phyloP scores from a whole-genome alignment of 2,329 filamentous ascomycete genomes.

The Claviceps fusiformis region DNA sequence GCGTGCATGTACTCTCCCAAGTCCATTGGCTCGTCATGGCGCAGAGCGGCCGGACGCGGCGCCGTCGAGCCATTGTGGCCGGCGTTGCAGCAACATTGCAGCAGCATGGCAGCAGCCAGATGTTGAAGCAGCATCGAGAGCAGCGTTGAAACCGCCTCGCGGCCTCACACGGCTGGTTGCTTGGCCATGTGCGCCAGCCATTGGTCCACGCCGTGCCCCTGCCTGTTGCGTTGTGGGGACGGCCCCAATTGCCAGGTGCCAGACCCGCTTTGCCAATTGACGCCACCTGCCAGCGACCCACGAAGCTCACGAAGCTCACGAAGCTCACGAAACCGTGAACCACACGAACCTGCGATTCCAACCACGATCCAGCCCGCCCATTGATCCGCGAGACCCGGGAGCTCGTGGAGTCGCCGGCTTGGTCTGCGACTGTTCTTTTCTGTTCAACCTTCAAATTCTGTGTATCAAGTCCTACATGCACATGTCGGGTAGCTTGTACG shows the following conservation, averaged over 20 bases:
- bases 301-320: no score
- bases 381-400: not conserved
- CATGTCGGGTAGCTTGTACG: not conserved
- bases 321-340: not conserved
- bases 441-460: not conserved
- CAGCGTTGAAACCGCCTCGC: not conserved
- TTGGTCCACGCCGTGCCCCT: conserved; percentile 21
- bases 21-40: no score
- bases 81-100: not conserved
- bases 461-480: not conserved
- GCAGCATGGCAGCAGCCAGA: no score
- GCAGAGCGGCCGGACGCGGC: no score
- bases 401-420: not conserved
- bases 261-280: not conserved
- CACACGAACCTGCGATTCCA: not conserved
- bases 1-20: no score
- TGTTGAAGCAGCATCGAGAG: not conserved
- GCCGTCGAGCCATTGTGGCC: not conserved
- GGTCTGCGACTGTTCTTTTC: not conserved
- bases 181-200: conserved; percentile 28
- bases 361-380: not conserved
- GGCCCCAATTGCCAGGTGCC: not conserved
- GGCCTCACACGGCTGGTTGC: conserved; percentile 14
- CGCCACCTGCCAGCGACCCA: not conserved
- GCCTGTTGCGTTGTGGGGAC: not conserved